Conservation (phyloP, 768 basidiomycete genomes). For the Termitomyces sp. region DNA sequence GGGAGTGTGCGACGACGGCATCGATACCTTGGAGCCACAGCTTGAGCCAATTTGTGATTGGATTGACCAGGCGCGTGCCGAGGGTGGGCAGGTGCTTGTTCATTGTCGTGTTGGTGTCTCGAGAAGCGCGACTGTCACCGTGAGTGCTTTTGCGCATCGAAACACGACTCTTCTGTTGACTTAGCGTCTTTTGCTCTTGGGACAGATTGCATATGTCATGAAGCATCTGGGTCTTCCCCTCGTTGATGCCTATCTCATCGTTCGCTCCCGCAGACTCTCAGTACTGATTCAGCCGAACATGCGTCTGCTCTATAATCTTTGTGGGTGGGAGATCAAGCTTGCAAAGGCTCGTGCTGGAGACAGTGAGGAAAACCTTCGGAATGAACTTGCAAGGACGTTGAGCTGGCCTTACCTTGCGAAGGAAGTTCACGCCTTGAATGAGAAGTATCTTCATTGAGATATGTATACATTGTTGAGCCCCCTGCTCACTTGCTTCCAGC, state of each 20-base stretch:
- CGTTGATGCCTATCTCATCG: conserved; percentile 91
- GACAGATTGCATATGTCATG: conserved; percentile 96
- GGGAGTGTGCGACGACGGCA: conserved; percentile 93
- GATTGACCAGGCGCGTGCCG: conserved; percentile 80
- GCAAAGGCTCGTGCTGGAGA: conserved; percentile 65
- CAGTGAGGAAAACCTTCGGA: conserved; percentile 43
- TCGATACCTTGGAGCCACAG: conserved; percentile 88
- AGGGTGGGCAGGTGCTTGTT: conserved; percentile 88
- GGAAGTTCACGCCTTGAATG: conserved; percentile 82
- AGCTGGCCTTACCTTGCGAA: conserved; percentile 83
- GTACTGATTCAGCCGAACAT: conserved; percentile 95
- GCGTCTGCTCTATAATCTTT: conserved; percentile 90
- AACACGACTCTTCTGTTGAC: not conserved
- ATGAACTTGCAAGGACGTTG: conserved; percentile 62
- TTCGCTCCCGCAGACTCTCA: conserved; percentile 82
- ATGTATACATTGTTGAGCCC: not conserved
- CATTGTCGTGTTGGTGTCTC: conserved; percentile 99
- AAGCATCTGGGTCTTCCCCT: conserved; percentile 80
- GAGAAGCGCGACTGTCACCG: conserved; percentile 87
- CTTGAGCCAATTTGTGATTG: conserved; percentile 86
- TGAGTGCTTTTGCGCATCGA: conserved; percentile 28
- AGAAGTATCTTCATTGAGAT: conserved; percentile 59
- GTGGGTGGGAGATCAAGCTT: conserved; percentile 93
- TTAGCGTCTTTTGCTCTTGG: not conserved
- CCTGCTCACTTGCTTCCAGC: not conserved